Evolutionary conservation across 2,329 filamentous ascomycete species (phyloP).

Genomic region (Claviceps fusiformis): DNA sequence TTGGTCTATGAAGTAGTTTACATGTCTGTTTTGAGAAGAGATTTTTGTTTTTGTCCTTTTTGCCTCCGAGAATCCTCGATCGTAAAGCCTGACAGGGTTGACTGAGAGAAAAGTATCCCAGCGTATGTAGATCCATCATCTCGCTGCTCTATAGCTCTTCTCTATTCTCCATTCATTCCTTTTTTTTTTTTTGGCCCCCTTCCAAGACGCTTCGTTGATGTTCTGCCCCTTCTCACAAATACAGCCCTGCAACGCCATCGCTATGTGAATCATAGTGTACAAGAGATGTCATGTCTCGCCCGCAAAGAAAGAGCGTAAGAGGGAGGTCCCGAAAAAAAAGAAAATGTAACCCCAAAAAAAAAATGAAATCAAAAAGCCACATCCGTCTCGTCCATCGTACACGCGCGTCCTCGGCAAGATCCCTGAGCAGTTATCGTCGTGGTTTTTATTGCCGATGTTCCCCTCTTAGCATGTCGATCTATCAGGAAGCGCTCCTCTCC

Average conservation of each 20-base stretch:
- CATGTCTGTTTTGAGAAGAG: conserved; percentile 3
- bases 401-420: background rate
- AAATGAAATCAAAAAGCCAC: too few species aligned
- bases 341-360: too few species aligned
- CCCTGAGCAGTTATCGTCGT: background rate
- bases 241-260: conserved; percentile 26
- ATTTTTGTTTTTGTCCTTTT: background rate
- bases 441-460: background rate
- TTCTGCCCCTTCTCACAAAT: conserved; percentile 10
- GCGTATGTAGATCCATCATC: background rate
- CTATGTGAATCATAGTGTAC: conserved; percentile 29
- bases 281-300: conserved; percentile 5
- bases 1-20: background rate
- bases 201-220: too few species aligned
- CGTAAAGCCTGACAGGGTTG: too few species aligned
- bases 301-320: background rate
- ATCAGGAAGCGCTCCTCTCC: background rate
- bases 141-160: background rate
- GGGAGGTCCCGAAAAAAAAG: background rate
- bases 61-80: too few species aligned
- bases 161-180: background rate
- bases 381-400: background rate
- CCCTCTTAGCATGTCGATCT: background rate
- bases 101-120: background rate
- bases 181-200: background rate